Percentiles rank a stretch among this genome's conserved stretches.
Conservation (phyloP, 352 stramenopile genomes). For the Blastocystis sp. region DNA sequence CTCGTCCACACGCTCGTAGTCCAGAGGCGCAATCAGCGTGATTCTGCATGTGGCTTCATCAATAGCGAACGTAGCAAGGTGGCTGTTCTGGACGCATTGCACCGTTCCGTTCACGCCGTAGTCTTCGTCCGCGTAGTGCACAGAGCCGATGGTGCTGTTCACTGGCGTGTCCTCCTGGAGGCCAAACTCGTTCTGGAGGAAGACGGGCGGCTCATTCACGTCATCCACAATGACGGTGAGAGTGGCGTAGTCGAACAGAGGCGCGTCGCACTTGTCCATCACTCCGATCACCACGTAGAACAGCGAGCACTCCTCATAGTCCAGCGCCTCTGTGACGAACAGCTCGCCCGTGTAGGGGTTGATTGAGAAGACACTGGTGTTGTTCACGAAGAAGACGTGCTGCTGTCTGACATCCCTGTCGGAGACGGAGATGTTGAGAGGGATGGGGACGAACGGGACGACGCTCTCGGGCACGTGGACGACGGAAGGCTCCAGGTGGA, state of each 20-base stretch:
- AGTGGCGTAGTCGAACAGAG: neutral
- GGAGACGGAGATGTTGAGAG: neutral
- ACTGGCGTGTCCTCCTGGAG: neutral
- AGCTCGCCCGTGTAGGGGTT: neutral
- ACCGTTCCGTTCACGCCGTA: conserved; percentile 8
- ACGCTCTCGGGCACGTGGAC: conserved; percentile 9
- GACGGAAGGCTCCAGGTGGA: neutral
- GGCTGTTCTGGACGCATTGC: neutral
- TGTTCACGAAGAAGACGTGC: neutral
- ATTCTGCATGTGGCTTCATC: neutral
- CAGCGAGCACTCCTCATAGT: conserved; percentile 6
- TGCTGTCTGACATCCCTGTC: conserved; percentile 7
- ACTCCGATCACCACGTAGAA: neutral
- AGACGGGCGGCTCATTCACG: conserved; percentile 19
- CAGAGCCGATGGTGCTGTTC: neutral
- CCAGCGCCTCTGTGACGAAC: neutral
- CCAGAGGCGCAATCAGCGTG: neutral
- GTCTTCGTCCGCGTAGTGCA: neutral
- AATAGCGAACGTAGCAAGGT: neutral
- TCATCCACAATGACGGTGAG: conserved; percentile 35
- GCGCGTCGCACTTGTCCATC: neutral
- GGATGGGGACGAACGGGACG: neutral
- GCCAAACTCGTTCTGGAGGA: neutral
- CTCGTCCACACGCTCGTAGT: neutral
- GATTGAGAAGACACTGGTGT: neutral